Percentiles rank a stretch among this genome's conserved stretches.
Evolutionary conservation across 768 basidiomycete species (phyloP).

Genomic region (Sutorius australiensis): DNA sequence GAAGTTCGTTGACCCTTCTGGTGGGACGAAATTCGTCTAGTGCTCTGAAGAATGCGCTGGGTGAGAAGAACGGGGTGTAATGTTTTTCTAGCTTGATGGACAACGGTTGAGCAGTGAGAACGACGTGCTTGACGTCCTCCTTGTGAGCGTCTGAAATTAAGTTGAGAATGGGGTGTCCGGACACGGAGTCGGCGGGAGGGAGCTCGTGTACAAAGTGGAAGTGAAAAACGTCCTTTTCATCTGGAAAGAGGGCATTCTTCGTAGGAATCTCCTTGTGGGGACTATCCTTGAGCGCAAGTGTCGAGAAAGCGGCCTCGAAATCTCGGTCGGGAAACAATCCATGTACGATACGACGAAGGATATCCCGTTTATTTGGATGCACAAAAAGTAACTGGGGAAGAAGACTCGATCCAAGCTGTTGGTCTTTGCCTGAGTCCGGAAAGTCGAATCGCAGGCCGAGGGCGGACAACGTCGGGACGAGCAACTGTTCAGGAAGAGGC

Average conservation of each 20-base stretch:
- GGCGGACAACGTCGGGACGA: constrained; percentile 20
- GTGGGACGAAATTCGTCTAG: constrained; percentile 34
- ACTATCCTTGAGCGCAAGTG: constrained; percentile 44
- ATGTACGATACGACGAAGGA: constrained; percentile 13
- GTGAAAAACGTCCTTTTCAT: constrained; percentile 67
- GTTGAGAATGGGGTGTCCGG: constrained; percentile 13
- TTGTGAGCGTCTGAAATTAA: constrained; percentile 26
- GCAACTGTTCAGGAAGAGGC: constrained; percentile 22
- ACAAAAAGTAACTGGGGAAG: constrained; percentile 31
- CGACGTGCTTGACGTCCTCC: constrained; percentile 50
- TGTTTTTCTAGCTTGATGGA: constrained; percentile 34
- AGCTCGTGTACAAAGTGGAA: constrained; percentile 43
- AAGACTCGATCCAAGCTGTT: background rate
- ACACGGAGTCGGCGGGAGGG: constrained; percentile 26
- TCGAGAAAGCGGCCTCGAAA: constrained; percentile 42
- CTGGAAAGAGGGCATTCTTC: constrained; percentile 43
- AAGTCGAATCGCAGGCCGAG: constrained; percentile 23
- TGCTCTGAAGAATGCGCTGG: constrained; percentile 54
- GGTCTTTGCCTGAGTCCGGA: background rate
- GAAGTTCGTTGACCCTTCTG: constrained; percentile 37
- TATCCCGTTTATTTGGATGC: constrained; percentile 22
- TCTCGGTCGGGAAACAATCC: constrained; percentile 18
- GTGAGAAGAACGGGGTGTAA: constrained; percentile 69
- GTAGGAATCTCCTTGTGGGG: constrained; percentile 28
- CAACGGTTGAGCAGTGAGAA: constrained; percentile 52